phyloP scores from a whole-genome alignment of 1,284 basidiomycete genomes.

The Fomitiporia mediterranea region DNA sequence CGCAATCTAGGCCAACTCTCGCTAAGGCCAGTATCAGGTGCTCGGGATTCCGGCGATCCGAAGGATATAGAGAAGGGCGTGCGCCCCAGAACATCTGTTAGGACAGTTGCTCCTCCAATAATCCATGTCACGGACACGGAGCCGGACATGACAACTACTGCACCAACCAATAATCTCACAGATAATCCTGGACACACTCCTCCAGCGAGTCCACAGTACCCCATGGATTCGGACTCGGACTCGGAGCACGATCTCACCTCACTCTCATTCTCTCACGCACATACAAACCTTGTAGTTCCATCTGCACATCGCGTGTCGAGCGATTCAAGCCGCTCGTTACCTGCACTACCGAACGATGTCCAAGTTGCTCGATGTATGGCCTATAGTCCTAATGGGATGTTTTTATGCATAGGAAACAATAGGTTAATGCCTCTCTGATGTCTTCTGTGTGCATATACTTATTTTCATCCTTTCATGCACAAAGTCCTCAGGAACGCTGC shows the following conservation, averaged over 20 bases:
- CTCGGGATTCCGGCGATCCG: background rate
- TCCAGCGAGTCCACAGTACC: background rate
- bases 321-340: slow-evolving; percentile 14
- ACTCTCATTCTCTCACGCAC: background rate
- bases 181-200: background rate
- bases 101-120: background rate
- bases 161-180: background rate
- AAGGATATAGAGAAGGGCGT: slow-evolving; percentile 6
- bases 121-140: slow-evolving; percentile 13
- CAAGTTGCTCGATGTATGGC: slow-evolving; percentile 11
- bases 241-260: slow-evolving; percentile 7
- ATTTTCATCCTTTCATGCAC: background rate
- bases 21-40: background rate
- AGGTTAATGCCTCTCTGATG: background rate
- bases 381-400: slow-evolving; percentile 18
- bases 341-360: slow-evolving; percentile 11
- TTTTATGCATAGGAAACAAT: slow-evolving; percentile 16
- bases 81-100: background rate
- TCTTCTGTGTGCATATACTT: background rate
- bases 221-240: background rate
- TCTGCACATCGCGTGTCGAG: slow-evolving; percentile 11
- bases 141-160: background rate
- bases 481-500: slow-evolving; percentile 13
- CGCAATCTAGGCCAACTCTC: background rate
- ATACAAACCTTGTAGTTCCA: slow-evolving; percentile 5